These are phyloP conservation scores for Hemileccinum rubropunctum DNA, from an alignment of 768 basidiomycete species.

Conservation along the genomic window DNA sequence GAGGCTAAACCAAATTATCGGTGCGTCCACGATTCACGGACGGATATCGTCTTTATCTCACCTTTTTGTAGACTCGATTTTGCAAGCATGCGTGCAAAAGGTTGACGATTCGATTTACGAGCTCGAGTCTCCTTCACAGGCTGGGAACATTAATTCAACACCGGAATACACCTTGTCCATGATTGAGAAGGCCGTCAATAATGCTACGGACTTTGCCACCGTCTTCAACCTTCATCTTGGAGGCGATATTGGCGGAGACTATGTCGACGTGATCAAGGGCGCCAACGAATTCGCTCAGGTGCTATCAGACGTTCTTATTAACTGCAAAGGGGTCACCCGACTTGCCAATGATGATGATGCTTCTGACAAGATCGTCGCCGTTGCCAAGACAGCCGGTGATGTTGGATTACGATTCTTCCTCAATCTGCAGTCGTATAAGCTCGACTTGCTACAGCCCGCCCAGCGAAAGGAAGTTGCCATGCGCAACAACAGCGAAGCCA, in stretches of 20 bases:
- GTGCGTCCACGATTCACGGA: conserved; percentile 37
- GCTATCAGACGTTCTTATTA: conserved; percentile 86
- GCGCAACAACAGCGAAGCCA: conserved; percentile 85
- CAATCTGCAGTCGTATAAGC: conserved; percentile 93
- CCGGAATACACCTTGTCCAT: conserved; percentile 98
- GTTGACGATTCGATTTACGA: conserved; percentile 98
- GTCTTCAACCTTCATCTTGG: conserved; percentile 89
- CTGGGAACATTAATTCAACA: conserved; percentile 95
- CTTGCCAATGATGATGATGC: conserved; percentile 89
- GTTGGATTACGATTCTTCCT: conserved; percentile 90
- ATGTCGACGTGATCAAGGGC: conserved; percentile 97
- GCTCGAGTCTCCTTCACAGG: conserved; percentile 91
- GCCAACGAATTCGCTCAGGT: conserved; percentile 97
- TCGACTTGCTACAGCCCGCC: conserved; percentile 70
- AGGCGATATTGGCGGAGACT: conserved; percentile 85
- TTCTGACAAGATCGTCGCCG: conserved; percentile 81
- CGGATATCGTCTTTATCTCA: conserved; percentile 10
- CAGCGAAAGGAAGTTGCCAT: conserved; percentile 85
- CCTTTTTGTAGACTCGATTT: conserved; percentile 76
- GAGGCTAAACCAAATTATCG: conserved; percentile 96
- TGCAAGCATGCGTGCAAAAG: conserved; percentile 95
- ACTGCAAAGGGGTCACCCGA: conserved; percentile 94
- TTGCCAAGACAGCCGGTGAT: conserved; percentile 86
- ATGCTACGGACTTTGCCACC: conserved; percentile 94
- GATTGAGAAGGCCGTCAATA: conserved; percentile 95